phyloP scores from a whole-genome alignment of 306 rosid species.

The Castanea mollissima region DNA sequence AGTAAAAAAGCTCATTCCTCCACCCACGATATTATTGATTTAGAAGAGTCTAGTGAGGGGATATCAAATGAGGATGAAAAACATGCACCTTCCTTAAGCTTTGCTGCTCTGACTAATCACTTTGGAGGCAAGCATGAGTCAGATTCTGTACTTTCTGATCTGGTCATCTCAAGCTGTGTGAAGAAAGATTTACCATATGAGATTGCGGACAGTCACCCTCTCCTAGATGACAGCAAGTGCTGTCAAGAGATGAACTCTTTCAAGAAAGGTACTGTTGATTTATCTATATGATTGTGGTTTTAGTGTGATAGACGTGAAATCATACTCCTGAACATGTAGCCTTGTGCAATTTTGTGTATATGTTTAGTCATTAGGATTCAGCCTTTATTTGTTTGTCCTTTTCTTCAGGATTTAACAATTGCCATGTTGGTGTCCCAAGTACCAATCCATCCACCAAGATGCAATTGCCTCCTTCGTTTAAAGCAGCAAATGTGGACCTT shows the following conservation, averaged over 20 bases:
- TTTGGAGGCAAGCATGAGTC: slow-evolving; percentile 5
- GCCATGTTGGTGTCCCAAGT: slow-evolving; percentile 10
- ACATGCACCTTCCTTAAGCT: slow-evolving; percentile 8
- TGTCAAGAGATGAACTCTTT: slow-evolving; percentile 9
- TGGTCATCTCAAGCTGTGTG: slow-evolving; percentile 15
- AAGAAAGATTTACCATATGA: slow-evolving; percentile 2
- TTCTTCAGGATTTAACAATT: slow-evolving; percentile 28
- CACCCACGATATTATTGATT: slow-evolving; percentile 34
- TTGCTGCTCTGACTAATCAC: slow-evolving; percentile 7
- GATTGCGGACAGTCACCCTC: slow-evolving; percentile 11
- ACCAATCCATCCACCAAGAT: slow-evolving; percentile 18
- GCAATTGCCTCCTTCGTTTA: slow-evolving; percentile 16
- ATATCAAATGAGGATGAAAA: slow-evolving; percentile 23
- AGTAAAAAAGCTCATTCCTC: slow-evolving; percentile 19
- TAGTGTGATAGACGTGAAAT: not conserved
- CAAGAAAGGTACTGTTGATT: slow-evolving; percentile 17
- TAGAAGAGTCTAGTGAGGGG: slow-evolving; percentile 40
- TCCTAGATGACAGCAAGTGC: not conserved
- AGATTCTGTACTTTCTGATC: slow-evolving; percentile 13
- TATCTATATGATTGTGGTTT: not conserved
- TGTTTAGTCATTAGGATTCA: not conserved
- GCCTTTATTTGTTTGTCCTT: not conserved
- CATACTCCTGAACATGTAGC: not conserved
- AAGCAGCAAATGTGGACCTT: slow-evolving; percentile 42
- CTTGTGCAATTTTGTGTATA: not conserved